Conservation (phyloP, 768 basidiomycete genomes). For the Podaxis mareebaensis region DNA sequence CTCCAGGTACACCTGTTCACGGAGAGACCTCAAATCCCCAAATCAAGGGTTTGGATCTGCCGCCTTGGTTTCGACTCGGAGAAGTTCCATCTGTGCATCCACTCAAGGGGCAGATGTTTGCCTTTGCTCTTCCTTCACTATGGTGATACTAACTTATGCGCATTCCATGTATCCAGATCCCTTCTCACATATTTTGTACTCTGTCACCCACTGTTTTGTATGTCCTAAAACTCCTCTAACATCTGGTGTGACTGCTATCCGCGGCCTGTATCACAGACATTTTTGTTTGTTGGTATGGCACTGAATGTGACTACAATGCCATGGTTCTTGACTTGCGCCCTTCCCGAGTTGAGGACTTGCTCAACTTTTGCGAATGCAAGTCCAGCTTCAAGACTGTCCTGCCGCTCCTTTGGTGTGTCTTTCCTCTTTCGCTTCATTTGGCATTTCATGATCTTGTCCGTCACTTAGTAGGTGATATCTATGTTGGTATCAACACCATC, state of each 20-base stretch:
- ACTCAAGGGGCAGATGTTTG: slow-evolving; percentile 63
- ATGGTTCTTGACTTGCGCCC: no score
- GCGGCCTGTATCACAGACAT: slow-evolving; percentile 32
- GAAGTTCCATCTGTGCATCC: slow-evolving; percentile 37
- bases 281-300: no score
- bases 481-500: no score
- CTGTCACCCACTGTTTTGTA: slow-evolving; percentile 82
- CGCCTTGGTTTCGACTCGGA: slow-evolving; percentile 38
- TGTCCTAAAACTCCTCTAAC: slow-evolving; percentile 81
- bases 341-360: no score
- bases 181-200: slow-evolving; percentile 35
- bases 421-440: no score
- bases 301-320: no score
- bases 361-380: no score
- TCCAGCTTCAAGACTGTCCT: no score
- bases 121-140: slow-evolving; percentile 57
- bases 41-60: slow-evolving; percentile 43
- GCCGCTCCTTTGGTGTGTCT: no score
- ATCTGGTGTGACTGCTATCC: slow-evolving; percentile 43
- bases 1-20: slow-evolving; percentile 58
- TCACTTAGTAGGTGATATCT: no score
- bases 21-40: slow-evolving; percentile 51
- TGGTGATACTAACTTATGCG: slow-evolving; percentile 46
- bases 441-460: no score
- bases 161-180: no score